These are phyloP conservation scores for Colletotrichum spinosum DNA, from an alignment of 2,329 filamentous ascomycete genomes.

Conservation along the genomic window DNA sequence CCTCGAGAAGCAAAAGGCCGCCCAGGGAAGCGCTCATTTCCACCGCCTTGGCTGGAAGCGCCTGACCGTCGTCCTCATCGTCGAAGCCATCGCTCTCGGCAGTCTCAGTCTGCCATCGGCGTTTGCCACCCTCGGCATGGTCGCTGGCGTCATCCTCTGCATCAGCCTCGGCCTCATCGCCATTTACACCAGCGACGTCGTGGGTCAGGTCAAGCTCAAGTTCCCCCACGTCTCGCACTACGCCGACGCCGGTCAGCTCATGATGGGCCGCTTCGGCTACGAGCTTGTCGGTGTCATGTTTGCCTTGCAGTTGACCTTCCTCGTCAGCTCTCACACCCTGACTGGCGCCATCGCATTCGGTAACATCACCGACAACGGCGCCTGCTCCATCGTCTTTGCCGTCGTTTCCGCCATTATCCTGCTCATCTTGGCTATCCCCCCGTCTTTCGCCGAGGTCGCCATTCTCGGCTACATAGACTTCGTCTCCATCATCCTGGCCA, in stretches of 20 bases:
- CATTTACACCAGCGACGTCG: slow-evolving; percentile 54
- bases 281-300: slow-evolving; percentile 73
- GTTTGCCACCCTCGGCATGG: slow-evolving; percentile 66
- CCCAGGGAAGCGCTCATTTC: slow-evolving; percentile 60
- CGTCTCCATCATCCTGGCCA: slow-evolving; percentile 71
- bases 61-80: slow-evolving; percentile 65
- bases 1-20: slow-evolving; percentile 59
- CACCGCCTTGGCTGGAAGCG: slow-evolving; percentile 68
- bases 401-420: slow-evolving; percentile 60
- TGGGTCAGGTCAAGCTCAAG: slow-evolving; percentile 59
- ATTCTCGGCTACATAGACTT: slow-evolving; percentile 67
- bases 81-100: slow-evolving; percentile 68
- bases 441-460: slow-evolving; percentile 61
- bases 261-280: slow-evolving; percentile 70
- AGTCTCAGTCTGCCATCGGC: slow-evolving; percentile 62
- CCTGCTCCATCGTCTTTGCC: slow-evolving; percentile 59
- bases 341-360: slow-evolving; percentile 78
- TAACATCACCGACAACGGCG: slow-evolving; percentile 68
- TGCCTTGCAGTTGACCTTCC: slow-evolving; percentile 73
- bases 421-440: slow-evolving; percentile 58
- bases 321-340: slow-evolving; percentile 78
- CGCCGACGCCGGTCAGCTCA: slow-evolving; percentile 73
- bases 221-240: slow-evolving; percentile 72
- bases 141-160: slow-evolving; percentile 51
- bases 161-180: slow-evolving; percentile 51